phyloP scores from a whole-genome alignment of 2,329 filamentous ascomycete genomes.

The Endothia cerciana region DNA sequence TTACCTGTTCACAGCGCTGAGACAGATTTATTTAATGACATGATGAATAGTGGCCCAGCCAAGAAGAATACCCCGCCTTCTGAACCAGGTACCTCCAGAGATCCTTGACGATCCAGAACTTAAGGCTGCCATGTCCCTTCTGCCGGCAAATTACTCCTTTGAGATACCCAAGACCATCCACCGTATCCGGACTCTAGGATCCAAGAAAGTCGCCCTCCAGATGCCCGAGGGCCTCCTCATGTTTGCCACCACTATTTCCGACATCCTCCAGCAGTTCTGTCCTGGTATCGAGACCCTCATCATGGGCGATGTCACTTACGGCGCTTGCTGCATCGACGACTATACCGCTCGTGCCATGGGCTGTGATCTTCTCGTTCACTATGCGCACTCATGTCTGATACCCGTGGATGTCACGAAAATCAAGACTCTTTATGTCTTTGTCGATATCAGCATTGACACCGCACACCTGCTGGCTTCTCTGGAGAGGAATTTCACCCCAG shows the following conservation, averaged over 20 bases:
- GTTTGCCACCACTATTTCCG: constrained; percentile 96
- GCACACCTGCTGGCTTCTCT: constrained; percentile 84
- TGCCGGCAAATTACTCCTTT: constrained; percentile 97
- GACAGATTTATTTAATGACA: constrained; percentile 20
- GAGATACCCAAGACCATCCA: constrained; percentile 99
- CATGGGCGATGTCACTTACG: constrained; percentile 99
- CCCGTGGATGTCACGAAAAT: constrained; percentile 96
- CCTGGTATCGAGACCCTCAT: constrained; percentile 90
- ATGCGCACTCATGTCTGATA: constrained; percentile 95
- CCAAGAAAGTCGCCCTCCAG: constrained; percentile 88
- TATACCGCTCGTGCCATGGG: constrained; percentile 93
- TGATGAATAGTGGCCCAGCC: constrained; percentile 65
- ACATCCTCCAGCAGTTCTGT: constrained; percentile 94
- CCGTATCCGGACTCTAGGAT: constrained; percentile 77
- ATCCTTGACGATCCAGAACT: constrained; percentile 85
- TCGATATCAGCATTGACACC: constrained; percentile 95
- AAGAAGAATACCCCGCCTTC: constrained; percentile 73
- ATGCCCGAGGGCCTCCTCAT: constrained; percentile 94
- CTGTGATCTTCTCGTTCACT: constrained; percentile 93
- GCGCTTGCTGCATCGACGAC: constrained; percentile 97
- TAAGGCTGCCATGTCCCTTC: constrained; percentile 81
- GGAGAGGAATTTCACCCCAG: constrained; percentile 81
- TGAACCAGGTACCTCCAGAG: constrained; percentile 88
- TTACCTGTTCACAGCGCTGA: constrained; percentile 2
- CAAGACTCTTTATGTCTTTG: constrained; percentile 96